Base-by-base conservation (phyloP, 108 stramenopile genomes). In the Nitzschia sp. region DNA sequence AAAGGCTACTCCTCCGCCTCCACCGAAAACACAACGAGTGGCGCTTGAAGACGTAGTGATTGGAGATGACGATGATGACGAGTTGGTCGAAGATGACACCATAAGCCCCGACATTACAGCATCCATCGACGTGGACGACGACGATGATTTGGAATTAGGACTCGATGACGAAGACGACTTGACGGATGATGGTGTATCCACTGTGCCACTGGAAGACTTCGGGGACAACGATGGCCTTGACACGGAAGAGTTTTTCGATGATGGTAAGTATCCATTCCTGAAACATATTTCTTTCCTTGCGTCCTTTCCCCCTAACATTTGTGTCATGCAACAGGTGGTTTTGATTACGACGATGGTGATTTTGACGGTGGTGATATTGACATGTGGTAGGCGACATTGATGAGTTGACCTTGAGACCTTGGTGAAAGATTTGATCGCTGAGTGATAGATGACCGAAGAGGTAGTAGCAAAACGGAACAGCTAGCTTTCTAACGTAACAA, bases 301-400 rank as follows among this genome's bases (percentile, higher is more conserved):
- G n/a, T n/a, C n/a, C n/a, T n/a, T n/a, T n/a, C n/a, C n/a, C n/a
- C n/a, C n/a, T n/a, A n/a, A n/a, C n/a, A n/a, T n/a, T n/a, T n/a
- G n/a, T n/a, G n/a, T n/a, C n/a, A n/a, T n/a, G n/a, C n/a, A n/a
- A n/a, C n/a, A n/a, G n/a, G n/a, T 54, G 83, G 78, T 26, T 79
- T 79, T 71, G 83, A 79, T 49, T 84, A 61, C 42, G 83, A 76
- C 46, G 74, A 73, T 35, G 82, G 73, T 57, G 81, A 70, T 61
- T 80, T 80, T 36, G 79, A 80, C 68, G 74, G 65, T 21, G 78
- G 71, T 21, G 80, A 71, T 57, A 57, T 8, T 19, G 49, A 51
- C 49, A 51, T 21, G 13, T 51, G 49, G 49, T 51, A 51, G 49
- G 13, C n/a, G n/a, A n/a, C n/a, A n/a, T n/a, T n/a, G n/a, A n/a